phyloP scores from a whole-genome alignment of 2,329 filamentous ascomycete species.

The Penicillium capsulatum region DNA sequence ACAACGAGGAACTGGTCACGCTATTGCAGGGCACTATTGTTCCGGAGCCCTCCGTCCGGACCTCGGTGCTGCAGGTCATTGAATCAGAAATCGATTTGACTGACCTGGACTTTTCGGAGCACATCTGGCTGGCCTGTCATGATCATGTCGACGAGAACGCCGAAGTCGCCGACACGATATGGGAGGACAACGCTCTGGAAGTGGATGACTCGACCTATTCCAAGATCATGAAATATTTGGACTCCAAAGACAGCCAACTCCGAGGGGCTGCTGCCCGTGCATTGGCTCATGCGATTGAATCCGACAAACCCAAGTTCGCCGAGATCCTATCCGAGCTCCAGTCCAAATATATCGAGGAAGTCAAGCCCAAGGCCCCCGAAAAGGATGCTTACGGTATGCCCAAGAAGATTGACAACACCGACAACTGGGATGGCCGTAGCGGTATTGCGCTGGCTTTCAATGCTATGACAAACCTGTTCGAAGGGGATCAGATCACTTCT shows the following conservation, averaged over 20 bases:
- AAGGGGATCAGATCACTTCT: conserved; percentile 63
- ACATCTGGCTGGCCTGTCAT: conserved; percentile 90
- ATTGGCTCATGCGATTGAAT: conserved; percentile 67
- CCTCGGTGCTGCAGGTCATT: conserved; percentile 81
- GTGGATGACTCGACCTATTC: conserved; percentile 61
- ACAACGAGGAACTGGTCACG: conserved; percentile 63
- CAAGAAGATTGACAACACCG: conserved; percentile 77
- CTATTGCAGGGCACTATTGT: conserved; percentile 78
- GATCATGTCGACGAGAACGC: conserved; percentile 86
- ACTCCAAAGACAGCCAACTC: conserved; percentile 74
- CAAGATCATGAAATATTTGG: conserved; percentile 71
- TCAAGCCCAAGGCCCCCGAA: conserved; percentile 76
- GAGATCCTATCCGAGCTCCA: conserved; percentile 63
- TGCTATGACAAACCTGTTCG: conserved; percentile 69
- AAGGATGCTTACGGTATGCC: conserved; percentile 94
- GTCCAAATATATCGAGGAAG: conserved; percentile 68
- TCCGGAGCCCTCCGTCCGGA: conserved; percentile 72
- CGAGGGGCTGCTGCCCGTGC: conserved; percentile 78
- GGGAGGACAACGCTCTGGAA: conserved; percentile 85
- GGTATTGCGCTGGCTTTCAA: conserved; percentile 85
- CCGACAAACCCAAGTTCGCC: conserved; percentile 57
- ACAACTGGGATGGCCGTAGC: conserved; percentile 87
- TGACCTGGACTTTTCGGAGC: conserved; percentile 77
- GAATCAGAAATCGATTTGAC: conserved; percentile 88
- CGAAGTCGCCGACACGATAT: conserved; percentile 79